Percentiles rank a stretch among this genome's conserved stretches.
Conservation (phyloP, 2,329 filamentous ascomycete genomes). For the Ilyonectria mors-panacis region DNA sequence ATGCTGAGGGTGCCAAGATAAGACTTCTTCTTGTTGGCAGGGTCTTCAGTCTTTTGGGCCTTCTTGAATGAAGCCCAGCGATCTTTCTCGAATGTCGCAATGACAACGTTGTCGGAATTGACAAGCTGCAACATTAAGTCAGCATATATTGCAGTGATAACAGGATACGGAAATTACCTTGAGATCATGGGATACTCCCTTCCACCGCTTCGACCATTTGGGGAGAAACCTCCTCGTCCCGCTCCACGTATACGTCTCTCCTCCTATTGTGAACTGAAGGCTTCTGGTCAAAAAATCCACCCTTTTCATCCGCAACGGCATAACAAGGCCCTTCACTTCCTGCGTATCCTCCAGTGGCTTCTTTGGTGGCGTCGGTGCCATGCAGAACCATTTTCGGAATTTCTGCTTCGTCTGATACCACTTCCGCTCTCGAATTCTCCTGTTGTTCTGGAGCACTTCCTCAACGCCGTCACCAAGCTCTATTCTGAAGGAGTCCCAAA, state of each 20-base stretch:
- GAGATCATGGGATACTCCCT: conserved; percentile 26
- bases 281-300: conserved; percentile 5
- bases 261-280: conserved; percentile 25
- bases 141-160: neutral
- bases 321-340: conserved; percentile 20
- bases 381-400: conserved; percentile 20
- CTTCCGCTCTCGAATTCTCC: conserved; percentile 9
- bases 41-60: neutral
- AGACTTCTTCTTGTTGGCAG: conserved; percentile 22
- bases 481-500: conserved; percentile 38
- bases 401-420: conserved; percentile 12
- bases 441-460: conserved; percentile 33
- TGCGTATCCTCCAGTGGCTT: conserved; percentile 14
- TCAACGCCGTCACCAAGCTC: conserved; percentile 34
- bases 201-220: conserved; percentile 10
- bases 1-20: conserved; percentile 16
- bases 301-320: conserved; percentile 17
- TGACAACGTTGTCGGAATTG: neutral
- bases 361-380: conserved; percentile 22
- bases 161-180: conserved; percentile 14
- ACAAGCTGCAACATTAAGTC: neutral
- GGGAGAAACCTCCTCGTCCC: conserved; percentile 23
- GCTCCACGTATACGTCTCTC: conserved; percentile 24
- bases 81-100: conserved; percentile 30
- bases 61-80: conserved; percentile 23